Conservation (phyloP, 768 basidiomycete genomes). For the Tulasnella sp. region DNA sequence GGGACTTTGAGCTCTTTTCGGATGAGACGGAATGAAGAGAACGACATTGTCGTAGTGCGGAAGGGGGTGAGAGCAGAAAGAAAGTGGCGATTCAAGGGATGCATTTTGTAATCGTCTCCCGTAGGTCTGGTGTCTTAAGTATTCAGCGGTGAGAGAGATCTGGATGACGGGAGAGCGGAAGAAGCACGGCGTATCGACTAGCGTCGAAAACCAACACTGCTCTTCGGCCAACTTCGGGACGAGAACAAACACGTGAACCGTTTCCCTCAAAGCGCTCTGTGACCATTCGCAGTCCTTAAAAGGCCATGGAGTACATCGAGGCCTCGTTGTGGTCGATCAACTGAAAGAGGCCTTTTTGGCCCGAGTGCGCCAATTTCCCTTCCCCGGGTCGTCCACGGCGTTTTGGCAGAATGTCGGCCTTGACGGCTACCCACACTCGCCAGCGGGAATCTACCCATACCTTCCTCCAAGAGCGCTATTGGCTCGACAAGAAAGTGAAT, state of each 20-base stretch:
- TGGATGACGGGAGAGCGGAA: conserved; percentile 15
- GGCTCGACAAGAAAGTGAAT: background rate
- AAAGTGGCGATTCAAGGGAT: conserved; percentile 17
- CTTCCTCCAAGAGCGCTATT: background rate
- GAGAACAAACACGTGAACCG: background rate
- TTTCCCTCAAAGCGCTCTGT: background rate
- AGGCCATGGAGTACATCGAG: background rate
- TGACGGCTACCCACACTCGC: background rate
- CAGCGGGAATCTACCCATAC: background rate
- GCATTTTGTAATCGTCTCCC: conserved; percentile 3
- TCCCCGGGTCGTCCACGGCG: conserved; percentile 7
- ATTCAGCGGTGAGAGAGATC: conserved; percentile 10
- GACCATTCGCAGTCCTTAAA: background rate
- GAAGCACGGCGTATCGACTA: conserved; percentile 18
- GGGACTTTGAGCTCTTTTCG: conserved; percentile 29
- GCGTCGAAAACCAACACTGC: conserved; percentile 13
- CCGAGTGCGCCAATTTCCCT: background rate
- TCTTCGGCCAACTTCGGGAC: conserved; percentile 1
- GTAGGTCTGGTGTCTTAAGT: conserved; percentile 6
- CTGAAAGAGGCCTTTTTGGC: background rate
- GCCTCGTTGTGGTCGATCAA: background rate
- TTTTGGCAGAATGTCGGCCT: conserved; percentile 21
- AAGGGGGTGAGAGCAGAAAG: conserved; percentile 26
- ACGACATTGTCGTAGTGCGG: conserved; percentile 18
- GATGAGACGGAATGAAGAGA: conserved; percentile 23